A percentile compares a stretch with the other conserved stretches of the same genome.
Conservation (phyloP, 129 eudicot species). For the Tanacetum coccineum region DNA sequence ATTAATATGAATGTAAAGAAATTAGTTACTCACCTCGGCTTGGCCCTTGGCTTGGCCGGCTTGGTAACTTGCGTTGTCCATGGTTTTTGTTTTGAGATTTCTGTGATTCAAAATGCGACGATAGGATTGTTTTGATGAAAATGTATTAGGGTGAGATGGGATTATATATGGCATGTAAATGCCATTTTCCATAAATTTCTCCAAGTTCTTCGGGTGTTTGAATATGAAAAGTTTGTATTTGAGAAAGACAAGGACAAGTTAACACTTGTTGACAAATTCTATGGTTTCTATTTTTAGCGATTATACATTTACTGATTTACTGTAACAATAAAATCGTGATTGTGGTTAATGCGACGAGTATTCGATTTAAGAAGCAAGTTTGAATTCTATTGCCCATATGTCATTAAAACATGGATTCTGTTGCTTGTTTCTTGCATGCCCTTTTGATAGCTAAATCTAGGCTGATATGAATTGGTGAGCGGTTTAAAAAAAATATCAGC, state of each 20-base stretch:
- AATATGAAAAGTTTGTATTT: constrained; percentile 15
- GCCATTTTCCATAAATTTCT: constrained; percentile 17
- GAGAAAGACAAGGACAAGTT: constrained; percentile 15
- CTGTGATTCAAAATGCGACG: constrained; percentile 14
- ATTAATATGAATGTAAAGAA: constrained; percentile 2
- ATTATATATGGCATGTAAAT: constrained; percentile 26
- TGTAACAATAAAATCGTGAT: no score
- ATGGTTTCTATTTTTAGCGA: not conserved
- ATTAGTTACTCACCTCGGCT: constrained; percentile 36
- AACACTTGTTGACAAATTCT: constrained; percentile 16
- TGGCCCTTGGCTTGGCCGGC: constrained; percentile 72
- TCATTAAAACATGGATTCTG: not conserved
- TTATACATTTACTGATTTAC: no score
- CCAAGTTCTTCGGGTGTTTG: constrained; percentile 19
- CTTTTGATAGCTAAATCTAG: no score
- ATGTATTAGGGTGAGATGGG: constrained; percentile 9
- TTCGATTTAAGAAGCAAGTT: no score
- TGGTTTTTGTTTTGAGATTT: constrained; percentile 21
- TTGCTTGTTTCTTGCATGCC: constrained; percentile 2
- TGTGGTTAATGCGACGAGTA: not conserved
- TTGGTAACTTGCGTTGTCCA: constrained; percentile 41
- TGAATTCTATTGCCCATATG: not conserved
- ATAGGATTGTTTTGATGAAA: constrained; percentile 20
- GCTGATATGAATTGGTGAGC: no score
- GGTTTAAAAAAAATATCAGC: no score